These are phyloP conservation scores for Theileria sp. DNA, from an alignment of 169 alveolate genomes.

Conservation along the genomic window DNA sequence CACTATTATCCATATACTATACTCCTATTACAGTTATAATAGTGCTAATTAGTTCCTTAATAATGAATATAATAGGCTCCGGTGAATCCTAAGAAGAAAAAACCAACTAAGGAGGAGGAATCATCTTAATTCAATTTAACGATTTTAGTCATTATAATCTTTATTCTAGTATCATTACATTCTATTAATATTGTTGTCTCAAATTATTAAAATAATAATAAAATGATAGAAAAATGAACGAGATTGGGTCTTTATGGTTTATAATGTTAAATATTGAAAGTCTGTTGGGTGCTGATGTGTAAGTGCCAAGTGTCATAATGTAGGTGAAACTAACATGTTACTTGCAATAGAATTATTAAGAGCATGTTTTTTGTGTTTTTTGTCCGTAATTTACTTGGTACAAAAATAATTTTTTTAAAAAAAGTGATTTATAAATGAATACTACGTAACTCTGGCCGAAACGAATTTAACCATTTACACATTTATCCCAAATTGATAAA, in stretches of 20 bases:
- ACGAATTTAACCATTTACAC: not conserved
- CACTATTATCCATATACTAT: not conserved
- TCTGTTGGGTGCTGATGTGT: constrained; percentile 9
- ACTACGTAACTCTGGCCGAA: not conserved
- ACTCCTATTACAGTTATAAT: not conserved
- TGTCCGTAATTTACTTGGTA: not conserved
- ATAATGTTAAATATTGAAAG: not conserved
- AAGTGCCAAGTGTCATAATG: not conserved
- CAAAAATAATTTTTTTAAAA: not conserved
- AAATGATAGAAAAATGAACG: not conserved
- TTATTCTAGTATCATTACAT: not conserved
- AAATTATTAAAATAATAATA: too few species aligned
- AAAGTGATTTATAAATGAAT: not conserved
- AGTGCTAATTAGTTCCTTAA: not conserved
- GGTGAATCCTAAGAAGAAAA: constrained; percentile 18
- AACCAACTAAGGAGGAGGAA: constrained; percentile 17
- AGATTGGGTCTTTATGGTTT: not conserved
- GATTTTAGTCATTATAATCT: not conserved
- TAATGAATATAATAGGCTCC: not conserved
- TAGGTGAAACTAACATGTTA: not conserved
- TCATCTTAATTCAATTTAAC: not conserved
- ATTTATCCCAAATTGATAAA: not conserved
- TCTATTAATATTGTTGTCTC: not conserved
- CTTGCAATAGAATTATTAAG: not conserved
- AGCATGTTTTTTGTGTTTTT: not conserved